Conservation (phyloP, 805 yeast genomes). For the Jamesozyma jinghongensis region DNA sequence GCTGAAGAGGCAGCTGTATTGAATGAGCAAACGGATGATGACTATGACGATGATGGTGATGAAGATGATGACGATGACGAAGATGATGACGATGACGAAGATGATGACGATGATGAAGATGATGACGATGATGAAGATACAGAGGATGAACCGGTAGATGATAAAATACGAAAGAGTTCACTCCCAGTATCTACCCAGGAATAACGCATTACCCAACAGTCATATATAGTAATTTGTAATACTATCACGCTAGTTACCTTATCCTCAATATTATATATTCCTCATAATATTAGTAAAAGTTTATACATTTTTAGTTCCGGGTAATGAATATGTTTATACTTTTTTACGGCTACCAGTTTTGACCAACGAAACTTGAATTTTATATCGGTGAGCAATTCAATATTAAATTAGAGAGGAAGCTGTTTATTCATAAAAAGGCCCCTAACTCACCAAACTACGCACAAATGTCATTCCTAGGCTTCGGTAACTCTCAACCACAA, state of each 20-base stretch:
- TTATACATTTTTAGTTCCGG: too few relatives aligned
- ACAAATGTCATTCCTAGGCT: slow-evolving; percentile 66
- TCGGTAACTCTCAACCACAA: slow-evolving; percentile 70
- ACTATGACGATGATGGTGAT: slow-evolving; percentile 40
- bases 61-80: slow-evolving; percentile 35
- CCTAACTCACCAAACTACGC: background rate
- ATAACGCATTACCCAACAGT: too few relatives aligned
- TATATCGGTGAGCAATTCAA: too few relatives aligned
- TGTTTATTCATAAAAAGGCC: too few relatives aligned
- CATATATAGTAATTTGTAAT: too few relatives aligned
- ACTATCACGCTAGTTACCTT: too few relatives aligned
- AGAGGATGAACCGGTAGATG: slow-evolving; percentile 30
- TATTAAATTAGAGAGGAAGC: too few relatives aligned
- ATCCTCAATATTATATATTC: too few relatives aligned
- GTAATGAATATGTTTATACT: too few relatives aligned
- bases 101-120: slow-evolving; percentile 33
- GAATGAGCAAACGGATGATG: slow-evolving; percentile 32
- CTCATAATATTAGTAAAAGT: too few relatives aligned
- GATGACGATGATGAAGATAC: slow-evolving; percentile 34
- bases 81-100: slow-evolving; percentile 38
- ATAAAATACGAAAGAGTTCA: background rate
- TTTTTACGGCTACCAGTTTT: too few relatives aligned
- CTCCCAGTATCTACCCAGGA: background rate
- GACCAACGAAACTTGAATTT: too few relatives aligned
- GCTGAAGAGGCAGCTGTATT: slow-evolving; percentile 6